Evolutionary conservation across 495 filamentous ascomycete species (phyloP).

Genomic region (Aspergillus saccharolyticus): DNA sequence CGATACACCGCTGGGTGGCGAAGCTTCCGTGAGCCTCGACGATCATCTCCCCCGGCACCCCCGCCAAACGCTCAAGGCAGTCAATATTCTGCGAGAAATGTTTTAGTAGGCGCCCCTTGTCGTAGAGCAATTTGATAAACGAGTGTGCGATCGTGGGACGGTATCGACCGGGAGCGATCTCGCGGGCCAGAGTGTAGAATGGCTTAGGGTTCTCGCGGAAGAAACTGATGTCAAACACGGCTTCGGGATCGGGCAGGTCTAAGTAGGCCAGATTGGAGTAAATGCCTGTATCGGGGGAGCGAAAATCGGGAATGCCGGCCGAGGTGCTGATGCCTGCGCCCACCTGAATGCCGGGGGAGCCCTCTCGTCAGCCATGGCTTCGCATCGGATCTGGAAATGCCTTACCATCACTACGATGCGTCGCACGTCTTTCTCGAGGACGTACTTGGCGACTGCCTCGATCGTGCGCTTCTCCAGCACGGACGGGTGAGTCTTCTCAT

Average conservation of each 20-base stretch:
- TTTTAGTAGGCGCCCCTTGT: slow-evolving; percentile 73
- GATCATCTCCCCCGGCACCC: slow-evolving; percentile 73
- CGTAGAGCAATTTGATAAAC: slow-evolving; percentile 69
- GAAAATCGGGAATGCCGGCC: slow-evolving; percentile 85
- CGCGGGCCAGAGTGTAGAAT: slow-evolving; percentile 86
- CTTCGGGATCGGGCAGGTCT: slow-evolving; percentile 74
- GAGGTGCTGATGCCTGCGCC: slow-evolving; percentile 64
- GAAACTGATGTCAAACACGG: slow-evolving; percentile 77
- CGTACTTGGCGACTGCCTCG: slow-evolving; percentile 67
- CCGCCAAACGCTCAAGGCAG: slow-evolving; percentile 83
- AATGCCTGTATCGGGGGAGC: slow-evolving; percentile 76
- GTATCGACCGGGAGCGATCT: slow-evolving; percentile 90
- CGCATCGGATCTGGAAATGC: neutral
- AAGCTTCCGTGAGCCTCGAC: slow-evolving; percentile 96
- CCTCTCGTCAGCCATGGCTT: neutral
- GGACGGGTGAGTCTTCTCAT: slow-evolving; percentile 57
- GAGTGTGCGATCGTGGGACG: slow-evolving; percentile 77
- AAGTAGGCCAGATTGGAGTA: slow-evolving; percentile 85
- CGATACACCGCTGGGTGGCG: slow-evolving; percentile 82
- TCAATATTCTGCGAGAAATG: slow-evolving; percentile 98
- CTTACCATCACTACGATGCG: slow-evolving; percentile 73
- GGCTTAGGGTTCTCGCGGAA: slow-evolving; percentile 80
- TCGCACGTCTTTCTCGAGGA: slow-evolving; percentile 59
- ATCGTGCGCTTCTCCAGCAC: slow-evolving; percentile 64
- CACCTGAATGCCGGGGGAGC: slow-evolving; percentile 24